These are phyloP conservation scores for Violaceomyces palustris DNA, from an alignment of 1,284 basidiomycete genomes.

Conservation along the genomic window DNA sequence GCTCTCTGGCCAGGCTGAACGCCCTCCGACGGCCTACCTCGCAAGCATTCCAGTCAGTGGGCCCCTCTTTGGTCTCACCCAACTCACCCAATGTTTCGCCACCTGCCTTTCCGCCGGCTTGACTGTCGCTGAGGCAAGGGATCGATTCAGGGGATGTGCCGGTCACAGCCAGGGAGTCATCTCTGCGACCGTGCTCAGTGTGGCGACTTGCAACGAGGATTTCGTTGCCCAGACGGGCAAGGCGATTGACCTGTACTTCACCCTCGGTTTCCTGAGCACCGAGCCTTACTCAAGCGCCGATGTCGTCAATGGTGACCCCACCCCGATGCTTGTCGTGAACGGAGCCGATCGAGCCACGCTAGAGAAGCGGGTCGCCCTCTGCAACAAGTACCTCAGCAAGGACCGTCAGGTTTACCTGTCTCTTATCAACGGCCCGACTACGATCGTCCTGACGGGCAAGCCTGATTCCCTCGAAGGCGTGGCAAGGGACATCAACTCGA, in stretches of 20 bases:
- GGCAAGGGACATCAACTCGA: conserved; percentile 78
- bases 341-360: conserved; percentile 68
- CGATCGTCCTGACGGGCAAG: conserved; percentile 87
- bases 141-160: conserved; percentile 73
- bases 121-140: conserved; percentile 71
- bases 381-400: conserved; percentile 70
- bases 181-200: conserved; percentile 81
- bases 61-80: conserved; percentile 88
- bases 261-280: no score
- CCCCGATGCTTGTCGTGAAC: conserved; percentile 84
- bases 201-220: no score
- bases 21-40: conserved; percentile 75
- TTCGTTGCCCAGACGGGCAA: no score
- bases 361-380: conserved; percentile 73
- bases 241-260: no score
- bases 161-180: conserved; percentile 95
- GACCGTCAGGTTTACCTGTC: conserved; percentile 75
- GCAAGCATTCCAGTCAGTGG: conserved; percentile 87
- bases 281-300: no score
- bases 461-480: conserved; percentile 84
- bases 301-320: conserved; percentile 82
- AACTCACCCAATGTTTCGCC: conserved; percentile 83
- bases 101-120: conserved; percentile 68
- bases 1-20: conserved; percentile 66
- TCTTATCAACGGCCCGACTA: conserved; percentile 81